Evolutionary conservation across 495 filamentous ascomycete species (phyloP), one percentile per base, ranked within the genome.

Genomic region (Neurospora sp.): DNA sequence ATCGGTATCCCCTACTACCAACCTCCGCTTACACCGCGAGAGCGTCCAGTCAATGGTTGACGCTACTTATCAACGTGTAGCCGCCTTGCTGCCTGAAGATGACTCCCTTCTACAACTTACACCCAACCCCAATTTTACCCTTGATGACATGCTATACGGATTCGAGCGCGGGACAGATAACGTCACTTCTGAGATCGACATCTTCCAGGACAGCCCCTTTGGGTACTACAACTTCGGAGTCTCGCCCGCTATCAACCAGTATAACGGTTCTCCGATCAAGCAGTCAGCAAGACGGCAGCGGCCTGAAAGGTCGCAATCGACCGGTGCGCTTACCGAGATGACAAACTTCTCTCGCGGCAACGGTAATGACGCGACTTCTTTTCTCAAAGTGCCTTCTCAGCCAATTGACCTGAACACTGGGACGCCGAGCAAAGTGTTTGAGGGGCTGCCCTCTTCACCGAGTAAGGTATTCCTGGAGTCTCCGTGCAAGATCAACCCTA

Each of bases 1-100:
- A 74, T 97, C 95, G 5, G 91, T 94, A 16, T 98, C 95, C 11
- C 96, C 96, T 0, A 96, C 94, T 80, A 98, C 96, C 5, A 97
- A 97, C 75, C 87, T 99, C n/a, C 91, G 92, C 49, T 90, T 96
- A 70, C 96, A 98, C 79, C 93, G 96, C 31, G 91, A 94, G 74
- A 91, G 88, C 60, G 93, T 99, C 71, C 90, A 90, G 71, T 91
- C 93, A 70, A 89, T 99, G 87, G 89, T 98, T 38, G 93, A 94
- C 40, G 97, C 96, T 5, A 95, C 96, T 2, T 88, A 91, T 71
- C 91, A 93, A 74, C 89, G 90, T 72, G 83, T 94, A 71, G 90
- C 87, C 40, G 86, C 90, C n/a, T 83, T 89, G 71, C 75, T 83
- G 4, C 78, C 78, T 8, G 81, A 83, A 8, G 89, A 46, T 2